phyloP scores from a whole-genome alignment of 2,329 filamentous ascomycete species.

The Colletotrichum sp. region DNA sequence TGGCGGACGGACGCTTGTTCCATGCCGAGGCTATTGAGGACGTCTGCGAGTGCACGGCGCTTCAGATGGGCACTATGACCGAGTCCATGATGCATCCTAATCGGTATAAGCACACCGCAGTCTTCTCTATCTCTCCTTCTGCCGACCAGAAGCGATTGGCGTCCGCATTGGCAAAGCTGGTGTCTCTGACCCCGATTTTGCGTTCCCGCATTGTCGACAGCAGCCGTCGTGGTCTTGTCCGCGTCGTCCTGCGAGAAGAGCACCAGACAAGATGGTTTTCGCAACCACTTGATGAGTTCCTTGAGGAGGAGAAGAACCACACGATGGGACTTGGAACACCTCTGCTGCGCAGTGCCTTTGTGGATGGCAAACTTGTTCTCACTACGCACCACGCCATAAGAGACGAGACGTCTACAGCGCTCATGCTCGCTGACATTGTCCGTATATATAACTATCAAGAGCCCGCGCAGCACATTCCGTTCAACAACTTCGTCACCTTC shows the following conservation, averaged over 20 bases:
- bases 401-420: not conserved
- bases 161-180: not conserved
- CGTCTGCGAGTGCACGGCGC: not conserved
- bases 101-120: not conserved
- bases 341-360: not conserved
- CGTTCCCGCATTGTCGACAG: not conserved
- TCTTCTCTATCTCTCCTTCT: not conserved
- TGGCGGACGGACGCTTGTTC: not conserved
- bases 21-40: not conserved
- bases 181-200: not conserved
- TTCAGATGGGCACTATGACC: not conserved
- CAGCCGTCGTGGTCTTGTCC: not conserved
- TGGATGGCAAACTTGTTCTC: not conserved
- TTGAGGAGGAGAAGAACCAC: not conserved
- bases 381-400: not conserved
- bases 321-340: not conserved
- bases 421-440: not conserved
- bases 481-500: not conserved
- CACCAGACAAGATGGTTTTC: not conserved
- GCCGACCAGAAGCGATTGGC: not conserved
- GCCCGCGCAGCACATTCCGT: not conserved
- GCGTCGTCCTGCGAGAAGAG: not conserved
- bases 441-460: not conserved
- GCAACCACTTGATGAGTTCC: not conserved
- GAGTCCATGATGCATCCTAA: not conserved